Evolutionary conservation across 2,329 filamentous ascomycete species (phyloP).

Genomic region (Graphium sp.): DNA sequence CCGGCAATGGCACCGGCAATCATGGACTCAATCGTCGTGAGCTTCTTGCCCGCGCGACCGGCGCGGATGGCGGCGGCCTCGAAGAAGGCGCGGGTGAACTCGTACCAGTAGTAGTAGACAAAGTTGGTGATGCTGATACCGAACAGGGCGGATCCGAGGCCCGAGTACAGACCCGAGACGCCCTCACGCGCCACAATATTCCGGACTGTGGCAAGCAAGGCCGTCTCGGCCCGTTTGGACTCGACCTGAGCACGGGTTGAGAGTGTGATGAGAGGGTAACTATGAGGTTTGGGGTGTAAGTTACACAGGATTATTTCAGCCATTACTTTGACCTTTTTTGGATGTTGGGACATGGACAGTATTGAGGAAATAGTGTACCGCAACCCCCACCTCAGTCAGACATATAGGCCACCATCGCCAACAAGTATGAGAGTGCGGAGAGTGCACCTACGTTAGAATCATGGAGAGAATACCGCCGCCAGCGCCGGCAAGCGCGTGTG

Average conservation of each 20-base stretch:
- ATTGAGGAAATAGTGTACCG: too few relatives aligned
- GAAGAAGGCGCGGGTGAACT: constrained; percentile 85
- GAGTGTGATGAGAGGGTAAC: constrained; percentile 91
- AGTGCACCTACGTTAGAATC: constrained; percentile 75
- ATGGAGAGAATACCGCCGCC: constrained; percentile 92
- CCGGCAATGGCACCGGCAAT: constrained; percentile 87
- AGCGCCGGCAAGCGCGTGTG: constrained; percentile 82
- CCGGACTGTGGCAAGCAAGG: constrained; percentile 66
- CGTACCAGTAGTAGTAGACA: constrained; percentile 99
- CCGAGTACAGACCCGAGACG: constrained; percentile 74
- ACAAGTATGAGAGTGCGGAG: too few relatives aligned
- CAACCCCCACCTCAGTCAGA: too few relatives aligned
- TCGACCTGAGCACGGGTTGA: constrained; percentile 97
- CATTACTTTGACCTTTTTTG: too few relatives aligned
- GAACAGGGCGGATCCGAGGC: constrained; percentile 85
- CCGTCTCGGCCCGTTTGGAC: constrained; percentile 77
- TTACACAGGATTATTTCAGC: constrained; percentile 1
- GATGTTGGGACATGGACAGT: too few relatives aligned
- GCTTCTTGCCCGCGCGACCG: constrained; percentile 59
- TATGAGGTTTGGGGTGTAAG: constrained; percentile 15
- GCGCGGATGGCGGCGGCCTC: constrained; percentile 58
- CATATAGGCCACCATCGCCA: too few relatives aligned
- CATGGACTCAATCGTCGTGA: constrained; percentile 88
- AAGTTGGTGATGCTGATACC: constrained; percentile 99
- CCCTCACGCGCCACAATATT: constrained; percentile 87